phyloP scores from a whole-genome alignment of 768 basidiomycete species.

The Tephrocybe sp. region DNA sequence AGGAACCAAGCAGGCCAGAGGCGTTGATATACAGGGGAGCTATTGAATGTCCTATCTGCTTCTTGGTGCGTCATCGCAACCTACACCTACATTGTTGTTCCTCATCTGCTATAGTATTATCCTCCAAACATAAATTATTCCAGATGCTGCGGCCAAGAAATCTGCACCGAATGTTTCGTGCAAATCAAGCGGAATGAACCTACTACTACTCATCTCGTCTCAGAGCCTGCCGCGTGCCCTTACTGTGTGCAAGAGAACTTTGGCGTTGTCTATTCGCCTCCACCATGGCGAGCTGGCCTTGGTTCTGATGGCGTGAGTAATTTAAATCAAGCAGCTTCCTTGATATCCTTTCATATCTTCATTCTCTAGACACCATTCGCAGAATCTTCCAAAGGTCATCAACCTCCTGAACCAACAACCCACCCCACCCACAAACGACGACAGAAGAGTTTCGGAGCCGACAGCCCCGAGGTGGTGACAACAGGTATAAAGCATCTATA shows the following conservation, averaged over 20 bases:
- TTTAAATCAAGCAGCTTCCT: conserved; percentile 15
- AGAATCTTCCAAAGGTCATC: conserved; percentile 50
- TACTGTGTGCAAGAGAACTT: conserved; percentile 98
- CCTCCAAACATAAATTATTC: conserved; percentile 97
- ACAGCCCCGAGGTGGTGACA: conserved; percentile 88
- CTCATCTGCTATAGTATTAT: conserved; percentile 68
- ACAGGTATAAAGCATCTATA: conserved; percentile 52
- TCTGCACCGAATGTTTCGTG: conserved; percentile 99
- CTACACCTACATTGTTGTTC: conserved; percentile 26
- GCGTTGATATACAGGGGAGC: conserved; percentile 82
- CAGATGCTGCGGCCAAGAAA: conserved; percentile 96
- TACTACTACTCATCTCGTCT: conserved; percentile 91
- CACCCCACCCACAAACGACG: conserved; percentile 63
- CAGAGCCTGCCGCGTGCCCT: conserved; percentile 95
- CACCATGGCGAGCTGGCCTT: conserved; percentile 77
- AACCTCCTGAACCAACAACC: conserved; percentile 33
- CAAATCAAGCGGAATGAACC: conserved; percentile 98
- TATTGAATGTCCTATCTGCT: conserved; percentile 96
- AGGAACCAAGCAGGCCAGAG: conserved; percentile 71
- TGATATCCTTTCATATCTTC: background rate
- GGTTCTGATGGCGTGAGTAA: conserved; percentile 70
- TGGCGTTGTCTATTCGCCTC: conserved; percentile 84
- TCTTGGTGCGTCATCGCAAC: conserved; percentile 63
- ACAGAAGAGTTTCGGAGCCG: conserved; percentile 85
- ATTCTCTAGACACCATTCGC: conserved; percentile 36